Conservation (phyloP, 2,329 filamentous ascomycete species). For the Paramyrothecium sp. region DNA sequence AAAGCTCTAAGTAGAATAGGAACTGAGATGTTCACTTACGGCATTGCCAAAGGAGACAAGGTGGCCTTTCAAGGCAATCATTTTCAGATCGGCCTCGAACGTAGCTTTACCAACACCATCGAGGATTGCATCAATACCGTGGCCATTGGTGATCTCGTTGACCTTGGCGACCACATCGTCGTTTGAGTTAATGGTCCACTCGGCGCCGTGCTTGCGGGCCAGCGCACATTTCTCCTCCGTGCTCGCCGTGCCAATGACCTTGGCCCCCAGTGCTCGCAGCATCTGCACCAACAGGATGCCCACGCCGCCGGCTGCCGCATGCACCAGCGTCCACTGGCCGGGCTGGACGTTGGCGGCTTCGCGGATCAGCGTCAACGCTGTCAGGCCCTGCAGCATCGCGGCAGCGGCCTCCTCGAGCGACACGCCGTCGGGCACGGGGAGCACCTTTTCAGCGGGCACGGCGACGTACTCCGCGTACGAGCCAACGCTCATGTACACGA, state of each 20-base stretch:
- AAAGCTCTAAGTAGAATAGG: background rate
- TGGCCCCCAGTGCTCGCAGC: slow-evolving; percentile 68
- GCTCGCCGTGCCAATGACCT: slow-evolving; percentile 76
- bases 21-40: slow-evolving; percentile 37
- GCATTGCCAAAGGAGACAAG: slow-evolving; percentile 82
- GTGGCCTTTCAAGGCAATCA: slow-evolving; percentile 73
- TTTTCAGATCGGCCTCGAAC: slow-evolving; percentile 75
- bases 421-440: slow-evolving; percentile 64
- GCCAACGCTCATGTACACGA: slow-evolving; percentile 63
- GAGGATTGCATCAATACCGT: slow-evolving; percentile 76
- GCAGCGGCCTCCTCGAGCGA: slow-evolving; percentile 64
- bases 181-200: slow-evolving; percentile 68
- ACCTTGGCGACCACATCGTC: slow-evolving; percentile 60
- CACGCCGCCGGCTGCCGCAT: slow-evolving; percentile 83
- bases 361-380: slow-evolving; percentile 74
- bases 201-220: slow-evolving; percentile 69
- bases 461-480: slow-evolving; percentile 58
- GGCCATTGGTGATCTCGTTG: slow-evolving; percentile 66
- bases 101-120: slow-evolving; percentile 85
- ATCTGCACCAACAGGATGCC: slow-evolving; percentile 75
- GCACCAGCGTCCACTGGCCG: slow-evolving; percentile 80
- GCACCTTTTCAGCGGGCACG: slow-evolving; percentile 50
- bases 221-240: slow-evolving; percentile 70
- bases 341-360: slow-evolving; percentile 74
- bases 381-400: slow-evolving; percentile 76